Conservation (phyloP, 257 asterid species). For the Lantana camara region DNA sequence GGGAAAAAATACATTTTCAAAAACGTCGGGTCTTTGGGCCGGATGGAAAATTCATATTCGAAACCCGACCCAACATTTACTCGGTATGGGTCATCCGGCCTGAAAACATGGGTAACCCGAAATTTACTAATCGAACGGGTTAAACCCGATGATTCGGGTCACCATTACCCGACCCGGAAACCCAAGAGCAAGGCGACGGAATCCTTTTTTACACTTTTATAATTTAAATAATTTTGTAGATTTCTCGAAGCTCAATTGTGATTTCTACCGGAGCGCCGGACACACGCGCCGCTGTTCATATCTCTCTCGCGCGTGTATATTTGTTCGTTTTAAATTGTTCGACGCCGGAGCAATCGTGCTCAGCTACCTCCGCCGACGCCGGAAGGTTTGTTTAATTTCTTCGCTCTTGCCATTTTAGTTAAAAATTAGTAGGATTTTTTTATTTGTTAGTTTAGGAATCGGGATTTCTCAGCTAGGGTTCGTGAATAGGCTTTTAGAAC, state of each 20-base stretch:
- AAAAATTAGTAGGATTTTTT: not conserved
- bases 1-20: too few relatives aligned
- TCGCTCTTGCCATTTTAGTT: not conserved
- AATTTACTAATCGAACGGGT: too few relatives aligned
- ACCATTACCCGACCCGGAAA: too few relatives aligned
- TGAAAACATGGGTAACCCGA: too few relatives aligned
- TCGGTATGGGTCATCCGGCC: too few relatives aligned
- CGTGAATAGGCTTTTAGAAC: not conserved
- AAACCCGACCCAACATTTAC: too few relatives aligned
- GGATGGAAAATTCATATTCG: too few relatives aligned
- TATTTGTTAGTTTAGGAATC: not conserved
- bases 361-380: not conserved
- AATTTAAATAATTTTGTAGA: not conserved
- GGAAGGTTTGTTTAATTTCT: constrained; percentile 8
- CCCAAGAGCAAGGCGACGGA: too few relatives aligned
- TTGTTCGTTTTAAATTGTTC: not conserved
- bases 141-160: too few relatives aligned
- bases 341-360: not conserved
- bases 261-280: not conserved
- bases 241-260: not conserved
- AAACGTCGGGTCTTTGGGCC: too few relatives aligned
- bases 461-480: not conserved
- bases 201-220: not conserved
- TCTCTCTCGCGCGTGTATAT: not conserved
- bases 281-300: not conserved